These are phyloP conservation scores for Cardamine resedifolia DNA, from an alignment of 345 rosid genomes.

Conservation along the genomic window DNA sequence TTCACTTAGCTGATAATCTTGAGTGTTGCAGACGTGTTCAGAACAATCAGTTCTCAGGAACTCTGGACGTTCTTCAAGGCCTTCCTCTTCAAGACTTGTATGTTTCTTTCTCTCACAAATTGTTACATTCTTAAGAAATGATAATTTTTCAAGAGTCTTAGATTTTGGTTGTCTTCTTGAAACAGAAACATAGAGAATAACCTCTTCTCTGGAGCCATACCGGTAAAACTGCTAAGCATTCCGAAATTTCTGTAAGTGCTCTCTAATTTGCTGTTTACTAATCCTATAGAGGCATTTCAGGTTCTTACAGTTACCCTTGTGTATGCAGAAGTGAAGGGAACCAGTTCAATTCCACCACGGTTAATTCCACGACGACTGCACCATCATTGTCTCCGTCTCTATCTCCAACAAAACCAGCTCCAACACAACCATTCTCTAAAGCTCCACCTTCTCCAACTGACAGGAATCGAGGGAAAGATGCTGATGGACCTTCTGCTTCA, in stretches of 20 bases:
- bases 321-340: conserved; percentile 79
- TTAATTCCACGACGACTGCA: conserved; percentile 32
- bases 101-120: conserved; percentile 35
- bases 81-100: conserved; percentile 89
- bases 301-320: not conserved
- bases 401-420: conserved; percentile 47
- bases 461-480: conserved; percentile 51
- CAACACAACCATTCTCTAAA: conserved; percentile 37
- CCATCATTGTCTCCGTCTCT: conserved; percentile 59
- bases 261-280: not conserved
- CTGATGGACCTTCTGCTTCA: conserved; percentile 62
- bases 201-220: conserved; percentile 85
- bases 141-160: not conserved
- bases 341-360: conserved; percentile 53
- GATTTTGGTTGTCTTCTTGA: conserved; percentile 10
- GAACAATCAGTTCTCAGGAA: conserved; percentile 84
- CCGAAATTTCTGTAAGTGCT: conserved; percentile 65
- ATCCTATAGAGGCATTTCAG: conserved; percentile 18
- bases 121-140: conserved; percentile 22
- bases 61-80: conserved; percentile 78
- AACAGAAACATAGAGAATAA: conserved; percentile 92
- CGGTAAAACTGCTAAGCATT: conserved; percentile 65
- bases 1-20: conserved; percentile 42
- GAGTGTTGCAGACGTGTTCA: conserved; percentile 73
- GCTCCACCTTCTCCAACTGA: conserved; percentile 46